Conservation (phyloP, 2,329 filamentous ascomycete species). For the Xylaria sp. region DNA sequence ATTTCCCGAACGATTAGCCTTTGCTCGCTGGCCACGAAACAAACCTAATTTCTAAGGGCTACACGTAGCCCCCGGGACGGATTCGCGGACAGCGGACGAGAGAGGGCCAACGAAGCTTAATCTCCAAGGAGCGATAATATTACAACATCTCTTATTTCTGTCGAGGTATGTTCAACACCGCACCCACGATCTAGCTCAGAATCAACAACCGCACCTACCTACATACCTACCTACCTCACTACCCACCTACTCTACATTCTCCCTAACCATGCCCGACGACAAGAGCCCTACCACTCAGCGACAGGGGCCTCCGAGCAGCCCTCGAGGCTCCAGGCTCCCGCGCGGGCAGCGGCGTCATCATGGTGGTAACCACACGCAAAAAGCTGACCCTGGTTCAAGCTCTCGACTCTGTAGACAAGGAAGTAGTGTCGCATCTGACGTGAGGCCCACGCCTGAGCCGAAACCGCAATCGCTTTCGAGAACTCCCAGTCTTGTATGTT, state of each 20-base stretch:
- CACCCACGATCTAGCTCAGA: not conserved
- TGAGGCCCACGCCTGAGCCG: conserved; percentile 6
- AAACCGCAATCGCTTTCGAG: conserved; percentile 7
- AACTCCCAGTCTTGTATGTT: conserved; percentile 25
- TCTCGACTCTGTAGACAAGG: conserved; percentile 20
- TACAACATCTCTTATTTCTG: conserved; percentile 17
- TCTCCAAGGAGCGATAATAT: not conserved
- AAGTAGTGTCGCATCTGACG: conserved; percentile 10
- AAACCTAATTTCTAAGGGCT: not conserved
- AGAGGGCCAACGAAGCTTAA: conserved; percentile 20
- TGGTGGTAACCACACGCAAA: conserved; percentile 6
- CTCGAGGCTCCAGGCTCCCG: conserved; percentile 24
- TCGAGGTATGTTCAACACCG: conserved; percentile 30
- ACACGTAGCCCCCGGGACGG: too few relatives aligned
- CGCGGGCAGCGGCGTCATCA: conserved; percentile 16
- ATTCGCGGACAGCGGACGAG: conserved; percentile 2
- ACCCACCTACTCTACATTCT: not conserved
- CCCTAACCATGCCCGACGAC: conserved; percentile 20
- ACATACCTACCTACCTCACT: too few relatives aligned
- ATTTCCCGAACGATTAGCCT: not conserved
- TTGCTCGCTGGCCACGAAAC: not conserved
- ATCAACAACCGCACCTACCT: too few relatives aligned
- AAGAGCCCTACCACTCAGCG: conserved; percentile 7
- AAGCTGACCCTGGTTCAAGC: conserved; percentile 22
- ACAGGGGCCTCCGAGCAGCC: conserved; percentile 8